Evolutionary conservation across 305 asterid genomes (phyloP).

Genomic region (Solanum hybrid): DNA sequence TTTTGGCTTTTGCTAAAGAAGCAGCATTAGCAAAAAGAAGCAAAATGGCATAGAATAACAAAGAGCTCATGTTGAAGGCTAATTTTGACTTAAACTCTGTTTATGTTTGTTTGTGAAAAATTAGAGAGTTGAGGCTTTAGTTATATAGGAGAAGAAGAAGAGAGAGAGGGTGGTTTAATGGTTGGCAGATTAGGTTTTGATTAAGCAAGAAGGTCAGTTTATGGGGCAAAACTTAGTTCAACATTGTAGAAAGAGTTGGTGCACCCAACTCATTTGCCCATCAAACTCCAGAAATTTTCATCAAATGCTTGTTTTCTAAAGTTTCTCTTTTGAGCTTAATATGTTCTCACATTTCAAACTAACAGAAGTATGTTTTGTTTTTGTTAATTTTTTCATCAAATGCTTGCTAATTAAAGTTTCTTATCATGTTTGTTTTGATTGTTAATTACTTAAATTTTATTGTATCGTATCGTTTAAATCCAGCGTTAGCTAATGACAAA

Average conservation of each 20-base stretch:
- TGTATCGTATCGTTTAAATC: background rate
- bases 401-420: constrained; percentile 10
- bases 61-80: background rate
- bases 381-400: background rate
- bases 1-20: constrained; percentile 23
- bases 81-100: background rate
- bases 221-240: constrained; percentile 16
- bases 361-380: background rate
- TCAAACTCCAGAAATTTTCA: constrained; percentile 10
- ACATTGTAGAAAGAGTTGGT: constrained; percentile 15
- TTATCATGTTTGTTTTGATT: background rate
- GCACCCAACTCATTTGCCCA: constrained; percentile 24
- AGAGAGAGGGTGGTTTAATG: constrained; percentile 16
- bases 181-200: constrained; percentile 28
- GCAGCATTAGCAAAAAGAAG: constrained; percentile 17
- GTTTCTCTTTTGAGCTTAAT: background rate
- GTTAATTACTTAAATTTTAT: background rate
- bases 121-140: background rate
- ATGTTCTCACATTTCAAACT: background rate
- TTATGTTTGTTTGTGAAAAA: constrained; percentile 13
- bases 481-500: background rate
- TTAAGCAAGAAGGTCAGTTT: constrained; percentile 10
- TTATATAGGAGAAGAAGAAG: constrained; percentile 17
- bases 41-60: constrained; percentile 14
- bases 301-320: constrained; percentile 10